Evolutionary conservation across 2,329 filamentous ascomycete species (phyloP).

Genomic region (Blastomyces parvus): DNA sequence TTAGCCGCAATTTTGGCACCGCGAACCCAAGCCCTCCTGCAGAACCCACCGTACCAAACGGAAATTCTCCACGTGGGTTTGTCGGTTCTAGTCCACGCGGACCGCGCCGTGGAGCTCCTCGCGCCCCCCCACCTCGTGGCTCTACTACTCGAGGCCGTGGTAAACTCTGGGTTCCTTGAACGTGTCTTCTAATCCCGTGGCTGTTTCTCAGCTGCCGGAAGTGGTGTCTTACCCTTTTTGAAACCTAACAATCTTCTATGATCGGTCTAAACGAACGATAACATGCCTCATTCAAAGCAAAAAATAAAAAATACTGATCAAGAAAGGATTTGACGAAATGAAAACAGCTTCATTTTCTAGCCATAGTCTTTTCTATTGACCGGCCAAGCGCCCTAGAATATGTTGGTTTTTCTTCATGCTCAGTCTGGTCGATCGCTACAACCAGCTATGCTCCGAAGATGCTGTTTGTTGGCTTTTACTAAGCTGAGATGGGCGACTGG

Average conservation of each 20-base stretch:
- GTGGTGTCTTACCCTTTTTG: not conserved
- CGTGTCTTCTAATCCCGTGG: not conserved
- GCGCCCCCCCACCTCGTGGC: slow-evolving; percentile 29
- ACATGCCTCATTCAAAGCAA: not conserved
- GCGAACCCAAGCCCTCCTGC: slow-evolving; percentile 25
- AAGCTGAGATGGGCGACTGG: not conserved
- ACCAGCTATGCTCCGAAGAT: not conserved
- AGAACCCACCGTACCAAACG: slow-evolving; percentile 21
- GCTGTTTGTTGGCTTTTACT: not conserved
- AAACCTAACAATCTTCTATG: not conserved
- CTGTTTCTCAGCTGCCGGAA: not conserved
- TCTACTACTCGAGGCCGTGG: slow-evolving; percentile 32
- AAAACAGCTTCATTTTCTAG: not conserved
- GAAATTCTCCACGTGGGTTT: slow-evolving; percentile 23
- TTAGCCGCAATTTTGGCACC: slow-evolving; percentile 34
- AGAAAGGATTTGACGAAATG: not conserved
- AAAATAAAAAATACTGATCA: not conserved
- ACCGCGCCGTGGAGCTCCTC: slow-evolving; percentile 26
- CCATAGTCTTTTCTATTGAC: not conserved
- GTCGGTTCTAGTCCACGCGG: slow-evolving; percentile 27
- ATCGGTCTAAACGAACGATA: not conserved
- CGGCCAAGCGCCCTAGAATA: not conserved
- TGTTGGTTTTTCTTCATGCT: not conserved
- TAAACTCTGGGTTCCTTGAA: slow-evolving; percentile 40
- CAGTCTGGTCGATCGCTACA: not conserved